These are phyloP conservation scores for Pachyrhizus erosus DNA, from an alignment of 306 rosid species.

Conservation along the genomic window DNA sequence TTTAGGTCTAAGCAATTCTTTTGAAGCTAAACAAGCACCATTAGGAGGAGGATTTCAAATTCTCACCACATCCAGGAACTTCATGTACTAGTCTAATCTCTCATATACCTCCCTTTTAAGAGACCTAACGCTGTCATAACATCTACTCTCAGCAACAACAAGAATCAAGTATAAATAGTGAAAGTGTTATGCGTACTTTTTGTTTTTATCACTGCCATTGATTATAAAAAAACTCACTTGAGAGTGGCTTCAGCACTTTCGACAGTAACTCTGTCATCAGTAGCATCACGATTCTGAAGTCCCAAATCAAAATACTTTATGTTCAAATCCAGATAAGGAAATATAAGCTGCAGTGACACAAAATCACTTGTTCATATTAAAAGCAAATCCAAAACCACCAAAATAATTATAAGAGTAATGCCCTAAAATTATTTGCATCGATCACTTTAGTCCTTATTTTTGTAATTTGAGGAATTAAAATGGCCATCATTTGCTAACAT, in stretches of 20 bases:
- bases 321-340: conserved; percentile 84
- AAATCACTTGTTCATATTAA: neutral
- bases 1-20: conserved; percentile 19
- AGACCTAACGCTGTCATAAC: neutral
- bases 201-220: neutral
- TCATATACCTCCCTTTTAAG: neutral
- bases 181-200: neutral
- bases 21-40: conserved; percentile 18
- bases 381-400: conserved; percentile 20
- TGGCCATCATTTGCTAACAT: neutral
- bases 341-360: conserved; percentile 77
- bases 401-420: neutral
- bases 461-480: neutral
- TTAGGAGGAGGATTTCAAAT: conserved; percentile 5
- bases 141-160: conserved; percentile 18
- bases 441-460: neutral
- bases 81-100: conserved; percentile 21
- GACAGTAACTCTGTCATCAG: conserved; percentile 83
- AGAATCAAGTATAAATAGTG: conserved; percentile 6
- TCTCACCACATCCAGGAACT: conserved; percentile 12
- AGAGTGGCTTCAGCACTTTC: conserved; percentile 96
- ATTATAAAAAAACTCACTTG: conserved; percentile 62
- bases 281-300: conserved; percentile 84
- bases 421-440: neutral
- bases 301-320: conserved; percentile 93